Conservation (phyloP, 2,329 filamentous ascomycete genomes). For the Coniochaeta pulveracea region DNA sequence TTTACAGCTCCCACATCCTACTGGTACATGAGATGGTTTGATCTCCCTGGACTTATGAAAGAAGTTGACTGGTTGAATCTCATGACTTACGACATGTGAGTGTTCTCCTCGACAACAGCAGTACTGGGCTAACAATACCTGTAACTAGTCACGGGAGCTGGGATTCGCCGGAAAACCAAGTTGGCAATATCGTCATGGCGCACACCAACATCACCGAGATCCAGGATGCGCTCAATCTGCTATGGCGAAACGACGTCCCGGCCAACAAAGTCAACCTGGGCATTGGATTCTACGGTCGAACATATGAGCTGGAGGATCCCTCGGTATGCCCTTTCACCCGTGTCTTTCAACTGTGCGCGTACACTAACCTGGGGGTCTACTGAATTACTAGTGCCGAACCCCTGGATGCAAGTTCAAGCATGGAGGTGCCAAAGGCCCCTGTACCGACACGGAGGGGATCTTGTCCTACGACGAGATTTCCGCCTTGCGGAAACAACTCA, state of each 20-base stretch:
- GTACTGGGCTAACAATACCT: not conserved
- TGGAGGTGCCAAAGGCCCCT: not conserved
- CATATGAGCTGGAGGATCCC: conserved; percentile 11
- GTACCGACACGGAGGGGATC: not conserved
- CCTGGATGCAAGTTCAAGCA: too few relatives aligned
- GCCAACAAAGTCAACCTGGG: conserved; percentile 28
- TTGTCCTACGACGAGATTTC: not conserved
- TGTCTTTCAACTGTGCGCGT: not conserved
- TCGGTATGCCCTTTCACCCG: conserved; percentile 9
- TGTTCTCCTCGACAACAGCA: not conserved
- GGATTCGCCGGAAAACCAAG: not conserved
- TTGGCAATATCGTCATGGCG: conserved; percentile 16
- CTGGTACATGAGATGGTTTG: conserved; percentile 13
- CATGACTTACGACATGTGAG: conserved; percentile 20
- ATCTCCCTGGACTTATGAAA: conserved; percentile 7
- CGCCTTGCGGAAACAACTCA: not conserved
- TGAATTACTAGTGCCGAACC: not conserved
- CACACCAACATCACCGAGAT: conserved; percentile 34
- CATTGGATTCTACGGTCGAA: conserved; percentile 27
- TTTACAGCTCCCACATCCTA: conserved; percentile 9
- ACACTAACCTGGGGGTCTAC: not conserved
- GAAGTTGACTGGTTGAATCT: conserved; percentile 22
- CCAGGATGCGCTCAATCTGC: conserved; percentile 22
- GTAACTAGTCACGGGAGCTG: conserved; percentile 6
- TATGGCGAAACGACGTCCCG: conserved; percentile 28